Percentiles rank a stretch among this genome's conserved stretches.
Conservation (phyloP, 768 basidiomycete genomes). For the Boletus bicolor region DNA sequence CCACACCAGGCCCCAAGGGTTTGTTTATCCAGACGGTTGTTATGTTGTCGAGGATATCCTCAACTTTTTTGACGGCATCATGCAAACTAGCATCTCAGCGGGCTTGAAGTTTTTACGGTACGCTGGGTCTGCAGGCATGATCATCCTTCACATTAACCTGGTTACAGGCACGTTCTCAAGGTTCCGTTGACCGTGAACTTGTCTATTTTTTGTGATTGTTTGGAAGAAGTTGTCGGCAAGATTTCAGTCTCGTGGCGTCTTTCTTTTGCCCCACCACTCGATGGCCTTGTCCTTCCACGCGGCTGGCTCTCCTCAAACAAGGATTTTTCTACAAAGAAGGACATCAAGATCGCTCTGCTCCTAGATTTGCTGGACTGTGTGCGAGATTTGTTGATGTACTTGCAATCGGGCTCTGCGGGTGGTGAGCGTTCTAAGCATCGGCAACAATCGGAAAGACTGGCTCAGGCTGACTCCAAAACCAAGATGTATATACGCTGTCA, state of each 20-base stretch:
- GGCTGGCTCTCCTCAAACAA: conserved; percentile 42
- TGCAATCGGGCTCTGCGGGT: conserved; percentile 26
- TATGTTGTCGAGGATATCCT: conserved; percentile 35
- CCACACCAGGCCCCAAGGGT: background rate
- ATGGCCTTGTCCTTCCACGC: conserved; percentile 51
- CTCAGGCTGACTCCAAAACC: background rate
- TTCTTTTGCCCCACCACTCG: conserved; percentile 25
- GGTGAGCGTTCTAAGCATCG: conserved; percentile 18
- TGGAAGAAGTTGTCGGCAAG: conserved; percentile 47
- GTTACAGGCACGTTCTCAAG: conserved; percentile 44
- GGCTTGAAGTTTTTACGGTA: conserved; percentile 43
- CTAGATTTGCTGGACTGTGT: conserved; percentile 16
- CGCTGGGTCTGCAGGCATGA: conserved; percentile 5
- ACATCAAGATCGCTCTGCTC: conserved; percentile 2
- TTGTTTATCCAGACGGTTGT: conserved; percentile 12
- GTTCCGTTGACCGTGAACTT: conserved; percentile 39
- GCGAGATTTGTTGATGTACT: conserved; percentile 23
- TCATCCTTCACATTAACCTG: background rate
- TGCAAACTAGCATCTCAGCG: conserved; percentile 21
- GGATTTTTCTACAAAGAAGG: conserved; percentile 14
- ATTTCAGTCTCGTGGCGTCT: conserved; percentile 36
- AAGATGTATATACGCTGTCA: conserved; percentile 6
- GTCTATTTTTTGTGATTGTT: conserved; percentile 46
- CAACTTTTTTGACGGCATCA: conserved; percentile 22
- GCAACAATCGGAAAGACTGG: too few species aligned